phyloP scores from a whole-genome alignment of 2,329 filamentous ascomycete genomes.

The Phyllosticta citrichinensis region DNA sequence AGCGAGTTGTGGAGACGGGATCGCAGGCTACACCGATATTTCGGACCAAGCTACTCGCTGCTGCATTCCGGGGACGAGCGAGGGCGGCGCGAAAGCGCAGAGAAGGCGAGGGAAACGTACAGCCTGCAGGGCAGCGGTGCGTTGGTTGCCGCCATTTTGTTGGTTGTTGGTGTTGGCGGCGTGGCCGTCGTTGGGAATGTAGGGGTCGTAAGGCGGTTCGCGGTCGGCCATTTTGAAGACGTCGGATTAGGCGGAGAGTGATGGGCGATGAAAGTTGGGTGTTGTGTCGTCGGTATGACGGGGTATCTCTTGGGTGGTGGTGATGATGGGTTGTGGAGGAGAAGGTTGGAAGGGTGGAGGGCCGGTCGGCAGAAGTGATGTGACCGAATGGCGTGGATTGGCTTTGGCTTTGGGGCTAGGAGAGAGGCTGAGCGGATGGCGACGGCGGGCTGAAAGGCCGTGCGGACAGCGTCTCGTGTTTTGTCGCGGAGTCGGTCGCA shows the following conservation, averaged over 20 bases:
- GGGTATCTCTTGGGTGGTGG: not conserved
- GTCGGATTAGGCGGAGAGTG: conserved; percentile 9
- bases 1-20: not conserved
- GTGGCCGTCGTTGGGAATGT: conserved; percentile 63
- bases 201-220: conserved; percentile 72
- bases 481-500: not conserved
- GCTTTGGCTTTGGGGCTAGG: not conserved
- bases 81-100: not conserved
- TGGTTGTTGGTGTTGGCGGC: conserved; percentile 42
- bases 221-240: conserved; percentile 42
- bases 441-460: not conserved
- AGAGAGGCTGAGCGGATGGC: conserved; percentile 10
- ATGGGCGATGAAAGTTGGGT: not conserved
- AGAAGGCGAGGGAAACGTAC: conserved; percentile 47
- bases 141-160: conserved; percentile 44
- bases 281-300: conserved; percentile 13
- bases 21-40: not conserved
- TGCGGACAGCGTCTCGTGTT: not conserved
- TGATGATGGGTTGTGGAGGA: conserved; percentile 8
- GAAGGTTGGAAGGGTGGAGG: conserved; percentile 9
- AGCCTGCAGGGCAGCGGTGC: conserved; percentile 68
- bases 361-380: conserved; percentile 16
- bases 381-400: conserved; percentile 16
- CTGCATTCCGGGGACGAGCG: not conserved
- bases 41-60: not conserved